phyloP scores from a whole-genome alignment of 73 alveolate species.

The Tetrahymena malaccensis region DNA sequence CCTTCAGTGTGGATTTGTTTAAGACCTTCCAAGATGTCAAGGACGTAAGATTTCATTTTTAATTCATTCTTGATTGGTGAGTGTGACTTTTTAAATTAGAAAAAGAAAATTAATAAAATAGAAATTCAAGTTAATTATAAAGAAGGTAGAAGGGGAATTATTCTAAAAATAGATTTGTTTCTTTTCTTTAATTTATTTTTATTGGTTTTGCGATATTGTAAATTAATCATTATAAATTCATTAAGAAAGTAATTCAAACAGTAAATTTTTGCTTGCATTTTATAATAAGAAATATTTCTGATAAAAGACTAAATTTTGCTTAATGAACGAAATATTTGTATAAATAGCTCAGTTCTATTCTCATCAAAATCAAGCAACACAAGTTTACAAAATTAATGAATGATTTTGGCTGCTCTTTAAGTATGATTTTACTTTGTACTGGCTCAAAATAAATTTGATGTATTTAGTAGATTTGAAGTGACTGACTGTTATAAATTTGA shows the following conservation, averaged over 20 bases:
- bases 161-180: too few relatives aligned
- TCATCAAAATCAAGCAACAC: not conserved
- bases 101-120: not conserved
- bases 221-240: too few relatives aligned
- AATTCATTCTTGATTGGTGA: conserved; percentile 39
- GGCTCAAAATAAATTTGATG: too few relatives aligned
- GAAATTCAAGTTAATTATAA: not conserved
- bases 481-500: too few relatives aligned
- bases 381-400: not conserved
- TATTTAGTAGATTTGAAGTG: too few relatives aligned
- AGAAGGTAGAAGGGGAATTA: not conserved
- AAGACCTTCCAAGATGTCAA: conserved; percentile 53
- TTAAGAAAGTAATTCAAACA: too few relatives aligned
- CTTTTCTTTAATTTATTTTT: too few relatives aligned
- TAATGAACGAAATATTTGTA: not conserved
- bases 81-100: not conserved
- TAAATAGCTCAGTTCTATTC: not conserved
- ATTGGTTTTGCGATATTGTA: too few relatives aligned
- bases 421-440: too few relatives aligned
- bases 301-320: not conserved
- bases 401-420: not conserved
- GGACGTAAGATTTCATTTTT: conserved; percentile 40
- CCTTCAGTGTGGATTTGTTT: conserved; percentile 53
- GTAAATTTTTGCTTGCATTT: not conserved
- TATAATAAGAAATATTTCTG: not conserved